These are phyloP conservation scores for Starmerella asiatica DNA, from an alignment of 805 yeast species.

Conservation along the genomic window DNA sequence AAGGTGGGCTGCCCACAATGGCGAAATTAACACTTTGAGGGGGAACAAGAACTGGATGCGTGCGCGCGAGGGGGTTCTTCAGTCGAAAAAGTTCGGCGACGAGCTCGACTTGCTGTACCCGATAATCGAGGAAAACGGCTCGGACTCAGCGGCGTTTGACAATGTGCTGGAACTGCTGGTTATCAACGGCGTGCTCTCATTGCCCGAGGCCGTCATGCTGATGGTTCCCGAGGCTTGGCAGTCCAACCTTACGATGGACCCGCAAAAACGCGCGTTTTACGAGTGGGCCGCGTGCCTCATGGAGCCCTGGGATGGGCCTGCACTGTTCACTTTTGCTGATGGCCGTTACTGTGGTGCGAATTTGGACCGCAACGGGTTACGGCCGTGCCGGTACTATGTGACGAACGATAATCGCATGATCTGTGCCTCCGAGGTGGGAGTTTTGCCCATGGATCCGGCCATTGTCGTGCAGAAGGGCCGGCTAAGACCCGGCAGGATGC, in stretches of 20 bases:
- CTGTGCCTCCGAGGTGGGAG: constrained; percentile 98
- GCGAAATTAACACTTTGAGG: constrained; percentile 92
- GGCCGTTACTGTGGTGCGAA: constrained; percentile 98
- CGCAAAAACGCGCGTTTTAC: constrained; percentile 84
- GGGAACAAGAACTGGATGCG: constrained; percentile 99
- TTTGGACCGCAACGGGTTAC: constrained; percentile 89
- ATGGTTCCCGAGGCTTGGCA: constrained; percentile 98
- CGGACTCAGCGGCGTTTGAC: constrained; percentile 96
- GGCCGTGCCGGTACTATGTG: constrained; percentile 96
- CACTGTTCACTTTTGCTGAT: constrained; percentile 89
- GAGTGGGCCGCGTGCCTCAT: constrained; percentile 98
- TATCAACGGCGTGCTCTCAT: constrained; percentile 76
- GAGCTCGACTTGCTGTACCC: constrained; percentile 85
- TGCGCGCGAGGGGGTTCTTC: constrained; percentile 95
- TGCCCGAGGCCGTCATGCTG: constrained; percentile 95
- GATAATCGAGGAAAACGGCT: constrained; percentile 95
- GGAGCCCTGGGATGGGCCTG: constrained; percentile 99
- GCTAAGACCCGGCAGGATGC: constrained; percentile 90
- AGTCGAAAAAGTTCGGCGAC: constrained; percentile 73
- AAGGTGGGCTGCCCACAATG: constrained; percentile 95
- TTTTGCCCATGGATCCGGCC: constrained; percentile 74
- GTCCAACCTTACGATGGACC: constrained; percentile 71
- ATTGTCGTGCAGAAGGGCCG: constrained; percentile 81
- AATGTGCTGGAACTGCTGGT: constrained; percentile 86
- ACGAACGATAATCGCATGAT: constrained; percentile 90